Conservation (phyloP, 352 stramenopile species). For the Thalassiosira pacifica region DNA sequence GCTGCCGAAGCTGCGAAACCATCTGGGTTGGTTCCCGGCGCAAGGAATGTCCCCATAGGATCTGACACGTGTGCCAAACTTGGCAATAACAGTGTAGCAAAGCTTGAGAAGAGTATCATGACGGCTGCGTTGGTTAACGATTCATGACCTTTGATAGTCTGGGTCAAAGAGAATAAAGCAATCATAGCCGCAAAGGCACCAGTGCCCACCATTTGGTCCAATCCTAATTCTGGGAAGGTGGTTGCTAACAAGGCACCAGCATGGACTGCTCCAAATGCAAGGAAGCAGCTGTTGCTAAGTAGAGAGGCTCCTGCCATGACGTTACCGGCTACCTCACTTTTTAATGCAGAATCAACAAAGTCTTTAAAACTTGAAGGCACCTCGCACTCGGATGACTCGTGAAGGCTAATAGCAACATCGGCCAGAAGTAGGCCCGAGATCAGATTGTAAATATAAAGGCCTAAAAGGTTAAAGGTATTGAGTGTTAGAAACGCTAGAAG, state of each 20-base stretch:
- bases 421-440: slow-evolving; percentile 76
- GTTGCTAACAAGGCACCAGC: slow-evolving; percentile 46
- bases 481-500: slow-evolving; percentile 20
- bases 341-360: slow-evolving; percentile 74
- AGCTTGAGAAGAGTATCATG: slow-evolving; percentile 73
- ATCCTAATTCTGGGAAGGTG: slow-evolving; percentile 22
- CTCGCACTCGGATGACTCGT: slow-evolving; percentile 70
- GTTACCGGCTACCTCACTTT: slow-evolving; percentile 41
- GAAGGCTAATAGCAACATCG: slow-evolving; percentile 80
- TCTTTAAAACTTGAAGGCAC: slow-evolving; percentile 82
- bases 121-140: slow-evolving; percentile 65
- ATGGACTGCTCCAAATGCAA: slow-evolving; percentile 65
- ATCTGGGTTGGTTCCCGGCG: slow-evolving; percentile 45
- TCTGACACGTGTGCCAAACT: slow-evolving; percentile 68
- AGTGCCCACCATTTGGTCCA: slow-evolving; percentile 37
- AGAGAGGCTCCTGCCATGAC: slow-evolving; percentile 65
- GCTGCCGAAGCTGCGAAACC: slow-evolving; percentile 27
- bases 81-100: slow-evolving; percentile 70
- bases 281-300: slow-evolving; percentile 73
- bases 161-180: slow-evolving; percentile 53
- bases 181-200: slow-evolving; percentile 46
- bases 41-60: slow-evolving; percentile 60
- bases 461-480: slow-evolving; percentile 33
- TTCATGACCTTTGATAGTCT: slow-evolving; percentile 62
- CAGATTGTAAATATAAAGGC: slow-evolving; percentile 74